Evolutionary conservation across 768 basidiomycete species (phyloP).

Genomic region (Boletus coccyginus): DNA sequence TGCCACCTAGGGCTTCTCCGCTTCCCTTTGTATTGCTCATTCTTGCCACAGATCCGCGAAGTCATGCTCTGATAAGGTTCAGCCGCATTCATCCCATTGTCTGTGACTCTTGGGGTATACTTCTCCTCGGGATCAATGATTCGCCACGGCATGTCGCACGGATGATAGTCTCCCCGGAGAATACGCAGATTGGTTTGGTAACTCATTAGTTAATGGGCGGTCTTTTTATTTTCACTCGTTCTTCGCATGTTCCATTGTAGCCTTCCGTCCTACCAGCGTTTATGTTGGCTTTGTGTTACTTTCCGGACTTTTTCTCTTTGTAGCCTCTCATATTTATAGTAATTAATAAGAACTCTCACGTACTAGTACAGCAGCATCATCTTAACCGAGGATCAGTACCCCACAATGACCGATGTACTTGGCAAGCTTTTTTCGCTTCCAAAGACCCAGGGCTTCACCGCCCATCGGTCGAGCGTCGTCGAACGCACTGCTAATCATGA

Average conservation of each 20-base stretch:
- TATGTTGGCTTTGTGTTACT: background rate
- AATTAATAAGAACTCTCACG: background rate
- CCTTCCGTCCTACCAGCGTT: background rate
- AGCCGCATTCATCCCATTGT: background rate
- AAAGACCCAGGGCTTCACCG: slow-evolving; percentile 47
- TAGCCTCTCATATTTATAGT: background rate
- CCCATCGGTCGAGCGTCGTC: slow-evolving; percentile 37
- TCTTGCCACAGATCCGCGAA: slow-evolving; percentile 42
- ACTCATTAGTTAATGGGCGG: no score
- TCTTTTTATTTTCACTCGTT: background rate
- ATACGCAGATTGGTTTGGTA: no score
- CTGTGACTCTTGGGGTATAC: background rate
- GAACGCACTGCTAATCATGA: slow-evolving; percentile 34
- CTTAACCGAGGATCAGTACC: background rate
- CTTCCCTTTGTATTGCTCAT: background rate
- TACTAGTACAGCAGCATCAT: background rate
- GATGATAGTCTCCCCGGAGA: background rate
- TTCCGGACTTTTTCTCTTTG: background rate
- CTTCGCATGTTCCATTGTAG: background rate
- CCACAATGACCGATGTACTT: slow-evolving; percentile 38
- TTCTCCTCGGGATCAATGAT: background rate
- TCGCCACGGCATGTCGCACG: background rate
- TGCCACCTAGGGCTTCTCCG: background rate
- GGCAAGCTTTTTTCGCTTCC: slow-evolving; percentile 44
- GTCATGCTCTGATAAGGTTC: slow-evolving; percentile 43